These are phyloP conservation scores for Metschnikowia kofuensis DNA, from an alignment of 805 yeast species.

Conservation along the genomic window DNA sequence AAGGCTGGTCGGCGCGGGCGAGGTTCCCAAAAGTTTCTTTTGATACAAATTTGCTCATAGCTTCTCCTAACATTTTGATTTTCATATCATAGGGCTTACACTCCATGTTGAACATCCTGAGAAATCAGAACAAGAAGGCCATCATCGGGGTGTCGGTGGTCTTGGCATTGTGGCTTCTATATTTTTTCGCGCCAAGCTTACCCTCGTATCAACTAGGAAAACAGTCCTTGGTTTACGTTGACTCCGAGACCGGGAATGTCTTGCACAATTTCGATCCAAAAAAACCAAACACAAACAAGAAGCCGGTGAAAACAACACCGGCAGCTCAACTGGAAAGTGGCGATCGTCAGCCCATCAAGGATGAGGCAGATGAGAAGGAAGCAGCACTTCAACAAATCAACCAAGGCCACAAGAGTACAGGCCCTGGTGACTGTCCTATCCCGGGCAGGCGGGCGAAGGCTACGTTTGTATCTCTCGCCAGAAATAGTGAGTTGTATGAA, in stretches of 20 bases:
- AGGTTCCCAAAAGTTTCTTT: not conserved
- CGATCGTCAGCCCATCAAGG: conserved; percentile 7
- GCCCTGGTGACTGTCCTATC: conserved; percentile 5
- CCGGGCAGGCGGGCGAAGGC: conserved; percentile 15
- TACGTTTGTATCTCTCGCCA: conserved; percentile 18
- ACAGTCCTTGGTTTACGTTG: conserved; percentile 16
- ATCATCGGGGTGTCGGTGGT: conserved; percentile 5
- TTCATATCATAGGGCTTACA: not conserved
- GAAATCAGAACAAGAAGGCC: conserved; percentile 3
- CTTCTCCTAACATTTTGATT: not conserved
- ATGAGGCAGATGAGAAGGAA: conserved; percentile 3
- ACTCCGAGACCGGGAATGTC: conserved; percentile 13
- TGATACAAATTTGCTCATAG: not conserved
- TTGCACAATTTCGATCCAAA: conserved; percentile 7
- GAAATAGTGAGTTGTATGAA: conserved; percentile 15
- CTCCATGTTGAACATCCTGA: conserved; percentile 1
- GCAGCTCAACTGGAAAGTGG: not conserved
- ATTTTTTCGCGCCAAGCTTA: not conserved
- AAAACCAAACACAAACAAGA: not conserved
- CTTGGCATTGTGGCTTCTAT: conserved; percentile 2
- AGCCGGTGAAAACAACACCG: not conserved
- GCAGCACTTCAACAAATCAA: conserved; percentile 13
- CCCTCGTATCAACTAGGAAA: not conserved
- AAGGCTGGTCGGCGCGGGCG: no score
- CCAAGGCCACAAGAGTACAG: not conserved